Conservation (phyloP, 225 moss, liverwort and hornwort species). For the Marchantia paleacea region DNA sequence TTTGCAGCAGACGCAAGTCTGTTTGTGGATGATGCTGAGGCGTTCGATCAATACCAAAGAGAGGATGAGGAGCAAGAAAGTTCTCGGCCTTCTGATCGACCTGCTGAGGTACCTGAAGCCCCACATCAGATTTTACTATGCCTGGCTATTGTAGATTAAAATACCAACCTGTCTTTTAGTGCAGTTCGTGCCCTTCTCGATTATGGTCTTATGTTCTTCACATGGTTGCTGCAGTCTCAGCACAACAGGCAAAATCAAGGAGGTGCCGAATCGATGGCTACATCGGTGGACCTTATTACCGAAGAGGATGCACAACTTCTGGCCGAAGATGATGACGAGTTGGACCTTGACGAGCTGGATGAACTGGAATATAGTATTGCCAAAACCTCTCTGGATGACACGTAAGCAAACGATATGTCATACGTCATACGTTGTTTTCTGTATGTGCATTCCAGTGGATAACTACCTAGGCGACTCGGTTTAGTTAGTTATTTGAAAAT, state of each 20-base stretch:
- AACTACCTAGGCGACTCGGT: neutral
- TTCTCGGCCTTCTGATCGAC: constrained; percentile 35
- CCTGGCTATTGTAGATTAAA: neutral
- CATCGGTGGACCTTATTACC: constrained; percentile 24
- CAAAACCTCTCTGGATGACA: constrained; percentile 77
- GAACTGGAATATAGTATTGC: constrained; percentile 78
- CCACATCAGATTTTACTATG: neutral
- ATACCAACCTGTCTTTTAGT: neutral
- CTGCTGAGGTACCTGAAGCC: constrained; percentile 5
- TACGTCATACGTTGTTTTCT: neutral
- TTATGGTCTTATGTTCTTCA: neutral
- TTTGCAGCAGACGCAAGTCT: constrained; percentile 90
- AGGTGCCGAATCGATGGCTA: constrained; percentile 26
- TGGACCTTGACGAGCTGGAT: constrained; percentile 92
- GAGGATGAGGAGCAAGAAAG: constrained; percentile 56
- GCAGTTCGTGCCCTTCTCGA: neutral
- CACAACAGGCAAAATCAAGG: constrained; percentile 30
- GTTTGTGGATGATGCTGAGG: constrained; percentile 95
- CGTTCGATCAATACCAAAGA: constrained; percentile 70
- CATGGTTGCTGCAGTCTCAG: constrained; percentile 43
- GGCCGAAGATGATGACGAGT: constrained; percentile 89
- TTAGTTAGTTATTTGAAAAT: neutral
- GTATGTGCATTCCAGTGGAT: neutral
- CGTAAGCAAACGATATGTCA: constrained; percentile 35
- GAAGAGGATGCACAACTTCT: constrained; percentile 71